phyloP scores from a whole-genome alignment of 225 moss, liverwort and hornwort genomes.

The Thuidium tamariscinum region DNA sequence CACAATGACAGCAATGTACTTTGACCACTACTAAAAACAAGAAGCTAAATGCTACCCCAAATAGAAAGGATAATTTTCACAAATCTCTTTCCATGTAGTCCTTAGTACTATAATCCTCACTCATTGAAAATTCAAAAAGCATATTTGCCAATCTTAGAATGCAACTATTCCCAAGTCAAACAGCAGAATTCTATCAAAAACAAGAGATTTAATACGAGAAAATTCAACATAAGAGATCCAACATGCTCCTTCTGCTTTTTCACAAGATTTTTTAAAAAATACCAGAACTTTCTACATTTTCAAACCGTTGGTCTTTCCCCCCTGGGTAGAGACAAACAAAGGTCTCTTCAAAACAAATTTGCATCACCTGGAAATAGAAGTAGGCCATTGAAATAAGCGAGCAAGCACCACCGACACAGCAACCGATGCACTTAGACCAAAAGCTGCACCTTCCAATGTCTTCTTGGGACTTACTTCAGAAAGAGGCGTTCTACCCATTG shows the following conservation, averaged over 20 bases:
- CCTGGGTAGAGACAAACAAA: not conserved
- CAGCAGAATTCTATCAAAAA: not conserved
- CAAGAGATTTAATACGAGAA: not conserved
- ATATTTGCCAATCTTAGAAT: not conserved
- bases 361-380: constrained; percentile 51
- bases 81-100: not conserved
- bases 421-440: constrained; percentile 61
- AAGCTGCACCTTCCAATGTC: constrained; percentile 85
- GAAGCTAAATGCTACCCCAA: not conserved
- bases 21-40: not conserved
- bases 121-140: not conserved
- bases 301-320: not conserved
- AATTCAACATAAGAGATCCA: not conserved
- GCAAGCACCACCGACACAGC: constrained; percentile 72
- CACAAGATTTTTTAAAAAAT: not conserved
- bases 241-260: too few relatives aligned
- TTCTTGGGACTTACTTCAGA: constrained; percentile 87
- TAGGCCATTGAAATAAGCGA: constrained; percentile 76
- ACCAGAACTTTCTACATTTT: not conserved
- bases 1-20: not conserved
- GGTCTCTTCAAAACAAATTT: not conserved
- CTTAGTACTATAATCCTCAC: not conserved
- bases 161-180: not conserved
- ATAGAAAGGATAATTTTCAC: not conserved
- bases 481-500: constrained; percentile 79